phyloP scores from a whole-genome alignment of 768 basidiomycete species.

The Coprinopsis marcescibilis region DNA sequence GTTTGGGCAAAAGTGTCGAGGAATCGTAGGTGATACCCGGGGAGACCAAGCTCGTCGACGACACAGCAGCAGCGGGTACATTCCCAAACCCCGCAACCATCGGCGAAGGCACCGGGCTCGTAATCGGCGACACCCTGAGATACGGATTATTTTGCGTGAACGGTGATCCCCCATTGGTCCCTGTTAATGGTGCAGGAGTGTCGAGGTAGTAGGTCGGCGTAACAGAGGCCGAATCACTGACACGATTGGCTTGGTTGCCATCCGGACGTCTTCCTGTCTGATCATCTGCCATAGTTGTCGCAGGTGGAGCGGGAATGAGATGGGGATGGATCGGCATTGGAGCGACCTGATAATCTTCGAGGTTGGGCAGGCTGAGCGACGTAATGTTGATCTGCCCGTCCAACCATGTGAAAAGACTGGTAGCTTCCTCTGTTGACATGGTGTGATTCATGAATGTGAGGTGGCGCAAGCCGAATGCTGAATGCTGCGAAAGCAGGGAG shows the following conservation, averaged over 20 bases:
- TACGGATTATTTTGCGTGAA: not conserved
- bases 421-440: constrained; percentile 26
- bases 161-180: not conserved
- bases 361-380: constrained; percentile 33
- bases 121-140: not conserved
- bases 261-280: not conserved
- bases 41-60: constrained; percentile 5
- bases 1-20: constrained; percentile 33
- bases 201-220: not conserved
- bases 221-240: too few relatives aligned
- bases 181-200: not conserved
- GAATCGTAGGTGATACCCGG: constrained; percentile 21
- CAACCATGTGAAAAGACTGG: constrained; percentile 34
- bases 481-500: constrained; percentile 36
- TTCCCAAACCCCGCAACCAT: constrained; percentile 9
- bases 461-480: constrained; percentile 34
- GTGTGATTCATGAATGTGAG: constrained; percentile 32
- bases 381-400: constrained; percentile 38
- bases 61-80: constrained; percentile 3
- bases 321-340: not conserved
- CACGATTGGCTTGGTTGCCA: not conserved
- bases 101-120: constrained; percentile 15
- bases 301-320: constrained; percentile 7
- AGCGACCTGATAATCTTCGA: constrained; percentile 24
- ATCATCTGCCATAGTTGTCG: not conserved